phyloP scores from a whole-genome alignment of 495 filamentous ascomycete species.

The Cercophora newfieldiana region DNA sequence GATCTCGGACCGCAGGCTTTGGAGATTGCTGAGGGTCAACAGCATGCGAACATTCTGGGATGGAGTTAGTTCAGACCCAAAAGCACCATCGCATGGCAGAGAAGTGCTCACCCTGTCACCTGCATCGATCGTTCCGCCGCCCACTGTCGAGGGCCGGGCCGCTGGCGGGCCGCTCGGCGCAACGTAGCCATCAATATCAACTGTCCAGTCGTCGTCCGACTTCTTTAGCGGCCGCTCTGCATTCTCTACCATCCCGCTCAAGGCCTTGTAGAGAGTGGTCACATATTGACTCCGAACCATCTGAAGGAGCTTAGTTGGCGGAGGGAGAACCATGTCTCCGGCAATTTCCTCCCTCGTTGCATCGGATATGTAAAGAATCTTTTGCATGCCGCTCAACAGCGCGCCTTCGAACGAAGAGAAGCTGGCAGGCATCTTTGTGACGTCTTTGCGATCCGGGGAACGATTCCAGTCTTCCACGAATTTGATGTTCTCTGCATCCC shows the following conservation, averaged over 20 bases:
- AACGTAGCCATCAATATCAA: constrained; percentile 48
- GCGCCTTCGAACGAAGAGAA: constrained; percentile 79
- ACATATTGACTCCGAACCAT: constrained; percentile 87
- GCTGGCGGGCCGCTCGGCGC: constrained; percentile 22
- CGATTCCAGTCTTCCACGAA: constrained; percentile 90
- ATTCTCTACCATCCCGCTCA: constrained; percentile 94
- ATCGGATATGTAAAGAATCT: constrained; percentile 88
- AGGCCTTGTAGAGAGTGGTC: constrained; percentile 82
- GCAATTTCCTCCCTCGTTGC: constrained; percentile 66
- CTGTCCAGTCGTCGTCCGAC: constrained; percentile 58
- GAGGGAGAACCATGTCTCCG: constrained; percentile 75
- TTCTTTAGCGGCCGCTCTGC: constrained; percentile 70
- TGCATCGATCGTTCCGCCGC: constrained; percentile 62
- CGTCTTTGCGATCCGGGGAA: constrained; percentile 70
- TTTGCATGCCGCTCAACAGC: constrained; percentile 81
- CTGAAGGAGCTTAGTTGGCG: constrained; percentile 78
- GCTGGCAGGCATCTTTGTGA: constrained; percentile 84
- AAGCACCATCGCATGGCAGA: not conserved
- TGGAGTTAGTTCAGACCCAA: constrained; percentile 21
- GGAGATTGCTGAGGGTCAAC: constrained; percentile 86
- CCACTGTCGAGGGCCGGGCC: constrained; percentile 31
- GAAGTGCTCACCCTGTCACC: constrained; percentile 63
- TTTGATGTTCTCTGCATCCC: constrained; percentile 85
- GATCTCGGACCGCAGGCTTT: constrained; percentile 70
- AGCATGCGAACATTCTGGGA: constrained; percentile 84